Evolutionary conservation across 2,329 filamentous ascomycete species (phyloP).

Genomic region (Neophaeococcomyces mojaviensis): DNA sequence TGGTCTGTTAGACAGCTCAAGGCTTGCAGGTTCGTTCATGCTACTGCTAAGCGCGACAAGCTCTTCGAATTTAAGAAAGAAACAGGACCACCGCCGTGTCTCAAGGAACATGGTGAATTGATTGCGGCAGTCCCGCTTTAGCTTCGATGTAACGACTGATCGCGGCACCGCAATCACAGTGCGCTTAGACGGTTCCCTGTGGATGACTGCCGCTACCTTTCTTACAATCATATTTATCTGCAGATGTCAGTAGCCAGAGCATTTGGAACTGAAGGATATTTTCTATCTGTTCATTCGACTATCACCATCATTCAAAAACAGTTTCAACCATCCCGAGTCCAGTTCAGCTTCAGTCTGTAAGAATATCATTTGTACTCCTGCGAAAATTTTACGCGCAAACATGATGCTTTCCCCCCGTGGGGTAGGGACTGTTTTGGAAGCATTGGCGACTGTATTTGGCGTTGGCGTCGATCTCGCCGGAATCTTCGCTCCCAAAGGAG

Average conservation of each 20-base stretch:
- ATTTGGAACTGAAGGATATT: too few relatives aligned
- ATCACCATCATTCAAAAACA: too few relatives aligned
- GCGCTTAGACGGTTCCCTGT: not conserved
- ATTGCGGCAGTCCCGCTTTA: not conserved
- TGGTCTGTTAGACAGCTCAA: too few relatives aligned
- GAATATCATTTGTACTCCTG: not conserved
- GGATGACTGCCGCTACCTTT: not conserved
- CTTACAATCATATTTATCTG: too few relatives aligned
- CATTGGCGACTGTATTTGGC: not conserved
- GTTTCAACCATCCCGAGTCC: too few relatives aligned
- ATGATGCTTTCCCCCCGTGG: not conserved
- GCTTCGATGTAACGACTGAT: not conserved
- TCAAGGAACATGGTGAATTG: not conserved
- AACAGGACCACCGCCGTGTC: not conserved
- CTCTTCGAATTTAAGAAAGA: not conserved
- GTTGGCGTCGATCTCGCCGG: not conserved
- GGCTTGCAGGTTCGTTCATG: too few relatives aligned
- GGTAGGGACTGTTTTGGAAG: not conserved
- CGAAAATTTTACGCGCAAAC: not conserved
- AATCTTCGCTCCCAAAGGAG: not conserved
- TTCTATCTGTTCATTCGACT: too few relatives aligned
- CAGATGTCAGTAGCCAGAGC: too few relatives aligned
- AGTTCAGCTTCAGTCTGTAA: not conserved
- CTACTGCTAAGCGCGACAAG: not conserved
- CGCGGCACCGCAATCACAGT: not conserved